A percentile compares a stretch with the other conserved stretches of the same genome.
Evolutionary conservation across 768 basidiomycete genomes (phyloP).

Genomic region (Boletus fagicola): DNA sequence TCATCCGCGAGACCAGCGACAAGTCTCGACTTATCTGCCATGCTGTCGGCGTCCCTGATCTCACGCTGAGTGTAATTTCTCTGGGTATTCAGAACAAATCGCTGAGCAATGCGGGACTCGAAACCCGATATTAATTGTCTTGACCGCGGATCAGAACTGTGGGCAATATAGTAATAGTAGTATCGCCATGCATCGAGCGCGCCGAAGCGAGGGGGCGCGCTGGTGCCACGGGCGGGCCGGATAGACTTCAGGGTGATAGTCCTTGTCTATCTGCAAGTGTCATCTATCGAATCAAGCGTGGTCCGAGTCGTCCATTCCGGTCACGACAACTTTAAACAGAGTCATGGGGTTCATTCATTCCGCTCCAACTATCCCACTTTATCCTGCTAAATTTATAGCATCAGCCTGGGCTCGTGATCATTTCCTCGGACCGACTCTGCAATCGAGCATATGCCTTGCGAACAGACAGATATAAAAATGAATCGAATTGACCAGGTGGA

Average conservation of each 20-base stretch:
- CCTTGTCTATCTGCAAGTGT: no score
- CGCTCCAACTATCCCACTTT: background rate
- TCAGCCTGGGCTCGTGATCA: background rate
- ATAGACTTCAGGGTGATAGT: no score
- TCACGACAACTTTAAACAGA: no score
- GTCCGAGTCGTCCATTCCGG: no score
- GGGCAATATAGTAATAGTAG: no score
- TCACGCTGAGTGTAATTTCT: background rate
- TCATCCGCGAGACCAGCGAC: background rate
- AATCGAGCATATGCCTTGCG: background rate
- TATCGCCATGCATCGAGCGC: no score
- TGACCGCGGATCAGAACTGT: background rate
- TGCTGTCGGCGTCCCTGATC: background rate
- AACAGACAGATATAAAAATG: slow-evolving; percentile 7
- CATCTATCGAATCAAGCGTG: no score
- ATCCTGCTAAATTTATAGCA: slow-evolving; percentile 5
- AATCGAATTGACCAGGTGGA: background rate
- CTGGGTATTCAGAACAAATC: background rate
- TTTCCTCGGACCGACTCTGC: background rate
- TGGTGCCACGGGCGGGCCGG: no score
- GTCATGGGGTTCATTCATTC: no score
- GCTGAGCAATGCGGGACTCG: background rate
- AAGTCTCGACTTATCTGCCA: background rate
- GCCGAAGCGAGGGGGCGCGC: no score
- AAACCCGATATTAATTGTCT: background rate